Evolutionary conservation across 129 eudicot genomes (phyloP).

Genomic region (Ambrosia trifida): DNA sequence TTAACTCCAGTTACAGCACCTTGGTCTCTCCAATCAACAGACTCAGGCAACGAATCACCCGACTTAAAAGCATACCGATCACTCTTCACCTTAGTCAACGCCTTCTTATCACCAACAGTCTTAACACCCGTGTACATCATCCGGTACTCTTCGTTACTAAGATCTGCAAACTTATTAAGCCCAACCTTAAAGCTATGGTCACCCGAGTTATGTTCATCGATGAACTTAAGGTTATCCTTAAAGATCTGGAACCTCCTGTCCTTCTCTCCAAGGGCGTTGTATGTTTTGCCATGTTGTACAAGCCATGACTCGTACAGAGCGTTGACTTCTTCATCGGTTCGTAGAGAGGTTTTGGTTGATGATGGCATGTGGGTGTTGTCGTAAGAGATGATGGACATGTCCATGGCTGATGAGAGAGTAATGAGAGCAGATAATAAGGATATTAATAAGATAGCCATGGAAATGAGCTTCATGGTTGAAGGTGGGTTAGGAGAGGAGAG

Average conservation of each 20-base stretch:
- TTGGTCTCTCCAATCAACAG: conserved; percentile 79
- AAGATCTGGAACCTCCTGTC: conserved; percentile 77
- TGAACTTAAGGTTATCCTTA: conserved; percentile 68
- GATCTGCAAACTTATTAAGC: conserved; percentile 73
- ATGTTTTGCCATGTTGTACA: conserved; percentile 52
- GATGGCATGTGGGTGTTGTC: conserved; percentile 41
- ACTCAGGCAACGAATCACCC: conserved; percentile 66
- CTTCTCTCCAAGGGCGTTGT: conserved; percentile 76
- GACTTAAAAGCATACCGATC: conserved; percentile 48
- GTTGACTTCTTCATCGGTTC: conserved; percentile 54
- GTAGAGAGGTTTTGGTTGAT: conserved; percentile 8
- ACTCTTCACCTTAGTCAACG: conserved; percentile 33
- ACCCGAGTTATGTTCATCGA: conserved; percentile 68
- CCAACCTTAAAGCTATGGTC: conserved; percentile 56
- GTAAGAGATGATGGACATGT: conserved; percentile 79
- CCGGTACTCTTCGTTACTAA: conserved; percentile 78
- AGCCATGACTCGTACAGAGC: conserved; percentile 79
- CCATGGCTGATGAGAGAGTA: conserved; percentile 52
- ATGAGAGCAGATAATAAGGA: conserved; percentile 32
- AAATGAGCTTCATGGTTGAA: conserved; percentile 20
- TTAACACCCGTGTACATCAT: conserved; percentile 45
- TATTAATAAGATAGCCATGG: conserved; percentile 42
- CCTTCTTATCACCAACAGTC: conserved; percentile 27
- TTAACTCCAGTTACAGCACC: conserved; percentile 80
- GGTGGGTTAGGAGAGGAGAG: neutral